Conservation (phyloP, 176 grass and related monocot genomes). For the Bromus sterilis region DNA sequence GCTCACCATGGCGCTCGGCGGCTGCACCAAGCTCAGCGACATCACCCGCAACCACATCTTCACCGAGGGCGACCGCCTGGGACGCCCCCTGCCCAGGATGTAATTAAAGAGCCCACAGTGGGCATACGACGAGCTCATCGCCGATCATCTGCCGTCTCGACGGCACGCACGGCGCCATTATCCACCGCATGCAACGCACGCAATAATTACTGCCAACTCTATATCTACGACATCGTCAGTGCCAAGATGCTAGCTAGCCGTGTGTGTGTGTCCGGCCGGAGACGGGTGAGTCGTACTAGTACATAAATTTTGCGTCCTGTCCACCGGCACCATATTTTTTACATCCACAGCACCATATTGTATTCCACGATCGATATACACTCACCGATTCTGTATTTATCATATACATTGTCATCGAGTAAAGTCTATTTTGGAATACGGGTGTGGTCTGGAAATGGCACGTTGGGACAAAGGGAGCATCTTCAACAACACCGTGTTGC, state of each 20-base stretch:
- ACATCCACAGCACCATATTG: neutral
- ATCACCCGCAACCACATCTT: conserved; percentile 71
- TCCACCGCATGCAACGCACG: neutral
- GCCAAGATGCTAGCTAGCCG: neutral
- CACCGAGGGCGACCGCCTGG: conserved; percentile 40
- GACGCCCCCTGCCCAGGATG: conserved; percentile 34
- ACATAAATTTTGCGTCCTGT: conserved; percentile 3
- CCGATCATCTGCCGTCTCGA: neutral
- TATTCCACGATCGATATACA: neutral
- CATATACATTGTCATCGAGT: neutral
- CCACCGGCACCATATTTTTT: neutral
- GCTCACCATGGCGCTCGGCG: conserved; percentile 66
- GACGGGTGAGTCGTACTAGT: conserved; percentile 6
- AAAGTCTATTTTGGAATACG: neutral
- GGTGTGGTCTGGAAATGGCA: neutral
- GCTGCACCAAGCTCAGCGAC: conserved; percentile 72
- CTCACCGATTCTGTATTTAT: neutral
- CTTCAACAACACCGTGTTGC: too few species aligned
- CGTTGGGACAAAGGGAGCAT: neutral
- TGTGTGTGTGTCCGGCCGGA: neutral
- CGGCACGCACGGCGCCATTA: neutral
- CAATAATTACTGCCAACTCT: neutral
- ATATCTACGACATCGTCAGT: neutral
- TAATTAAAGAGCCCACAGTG: neutral
- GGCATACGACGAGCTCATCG: neutral